Evolutionary conservation across 345 rosid genomes (phyloP).

Genomic region (Chamaenerion angustifolium): DNA sequence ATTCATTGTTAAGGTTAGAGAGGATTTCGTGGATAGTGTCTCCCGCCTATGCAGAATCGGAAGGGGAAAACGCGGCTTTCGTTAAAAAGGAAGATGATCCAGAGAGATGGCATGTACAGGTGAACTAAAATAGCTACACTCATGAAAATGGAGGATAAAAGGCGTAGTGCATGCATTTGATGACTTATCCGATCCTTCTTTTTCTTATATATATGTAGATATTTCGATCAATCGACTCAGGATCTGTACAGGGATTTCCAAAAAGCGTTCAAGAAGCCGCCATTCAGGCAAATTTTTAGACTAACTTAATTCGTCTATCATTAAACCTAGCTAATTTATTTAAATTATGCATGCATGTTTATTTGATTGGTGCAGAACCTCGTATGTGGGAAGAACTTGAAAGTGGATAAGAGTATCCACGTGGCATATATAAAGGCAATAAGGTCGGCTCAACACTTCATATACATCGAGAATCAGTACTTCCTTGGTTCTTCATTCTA

Average conservation of each 20-base stretch:
- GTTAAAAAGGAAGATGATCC: conserved; percentile 34
- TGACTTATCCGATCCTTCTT: no score
- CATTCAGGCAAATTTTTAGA: conserved; percentile 33
- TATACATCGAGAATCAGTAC: conserved; percentile 64
- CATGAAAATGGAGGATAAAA: no score
- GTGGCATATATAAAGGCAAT: conserved; percentile 52
- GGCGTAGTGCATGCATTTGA: no score
- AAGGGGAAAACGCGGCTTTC: conserved; percentile 21
- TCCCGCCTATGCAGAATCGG: conserved; percentile 31
- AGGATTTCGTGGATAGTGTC: conserved; percentile 42
- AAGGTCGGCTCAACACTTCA: conserved; percentile 61
- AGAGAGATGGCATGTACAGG: conserved; percentile 69
- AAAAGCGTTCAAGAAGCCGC: conserved; percentile 30
- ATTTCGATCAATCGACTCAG: conserved; percentile 69
- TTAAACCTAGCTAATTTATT: no score
- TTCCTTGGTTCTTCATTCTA: conserved; percentile 52
- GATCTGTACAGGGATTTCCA: conserved; percentile 61
- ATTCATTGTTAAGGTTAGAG: conserved; percentile 41
- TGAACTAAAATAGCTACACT: no score
- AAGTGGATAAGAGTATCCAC: conserved; percentile 59
- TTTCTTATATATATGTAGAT: conserved; percentile 16
- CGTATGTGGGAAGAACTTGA: conserved; percentile 46
- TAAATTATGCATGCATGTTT: no score
- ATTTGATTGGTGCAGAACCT: no score
- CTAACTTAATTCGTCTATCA: neutral